Evolutionary conservation across 2,329 filamentous ascomycete genomes (phyloP), one percentile per base, ranked within the genome.

Genomic region (Myriosclerotinia scirpicola): DNA sequence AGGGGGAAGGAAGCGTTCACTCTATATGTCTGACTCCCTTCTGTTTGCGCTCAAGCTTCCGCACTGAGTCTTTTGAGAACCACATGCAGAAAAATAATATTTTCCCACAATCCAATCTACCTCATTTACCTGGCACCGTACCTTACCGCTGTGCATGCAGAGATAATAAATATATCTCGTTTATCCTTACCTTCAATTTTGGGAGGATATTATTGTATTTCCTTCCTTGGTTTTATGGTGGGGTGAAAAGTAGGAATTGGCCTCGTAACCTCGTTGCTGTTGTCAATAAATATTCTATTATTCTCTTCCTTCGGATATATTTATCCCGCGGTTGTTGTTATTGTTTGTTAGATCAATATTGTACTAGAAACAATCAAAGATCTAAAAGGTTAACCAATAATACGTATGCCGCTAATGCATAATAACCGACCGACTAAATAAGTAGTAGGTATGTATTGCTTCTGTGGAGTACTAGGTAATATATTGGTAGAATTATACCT

Each of bases 31-130:
- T 20, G 44, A 60, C n/a, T 20, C 38, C 20, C 12, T 8, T 20
- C 58, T 60, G 58, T 26, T 60, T 60, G 58, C 58, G 58, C 58
- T 50, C 58, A 38, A 60, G 44, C 58, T 50, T 60, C 56, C 44
- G 58, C 58, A 60, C 58, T 60, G 58, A 22, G 58, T 14, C 30
- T 38, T 26, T 60, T 38, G 9, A 60, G 58, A 60, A 50, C 26
- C 56, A 60, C 42, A 48, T 48, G 56, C 56, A 48, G 56, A 48
- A 36, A 22, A 36, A 48, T 11, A 36, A 48, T 11, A 14, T 36
- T 17, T 36, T 60, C n/a, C 7, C 20, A 60, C 42, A 26, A 26
- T n/a, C n/a, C n/a, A n/a, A n/a, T n/a, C n/a, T n/a, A n/a, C n/a
- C n/a, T n/a, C n/a, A n/a, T n/a, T 42, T 59, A 48, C 30, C 20